Base-by-base conservation (phyloP, 2,329 filamentous ascomycete species). In the Lachnellula arida region DNA sequence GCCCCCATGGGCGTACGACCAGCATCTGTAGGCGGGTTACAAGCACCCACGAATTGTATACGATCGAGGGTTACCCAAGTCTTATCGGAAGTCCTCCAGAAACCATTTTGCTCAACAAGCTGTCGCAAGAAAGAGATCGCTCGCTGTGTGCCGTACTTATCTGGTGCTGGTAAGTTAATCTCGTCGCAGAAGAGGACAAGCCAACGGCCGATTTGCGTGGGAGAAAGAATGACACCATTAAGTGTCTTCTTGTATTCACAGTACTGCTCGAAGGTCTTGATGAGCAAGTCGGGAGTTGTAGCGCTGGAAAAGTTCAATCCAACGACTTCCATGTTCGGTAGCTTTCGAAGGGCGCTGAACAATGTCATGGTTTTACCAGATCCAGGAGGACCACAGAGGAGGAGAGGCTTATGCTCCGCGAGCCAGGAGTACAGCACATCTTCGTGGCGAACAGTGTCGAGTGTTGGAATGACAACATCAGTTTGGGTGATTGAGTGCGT, bases 361-460 rank as follows among this genome's bases (percentile, higher is more conserved):
- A 99, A 78, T 11, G 94, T 99, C 94, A 99, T 99, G 4, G 94
- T 99, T 78, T 99, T 99, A 79, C 94, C 94, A 51, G 94, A 99
- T 76, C 94, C 94, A 56, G 94, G 94, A 70, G 94, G 95, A 72
- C 94, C 95, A 71, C 94, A 99, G 15, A 99, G 87, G 51, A 99
- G 78, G 17, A 99, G 79, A 12, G 95, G 94, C 76, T 99, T 99
- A 72, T 99, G 94, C 72, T 99, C 94, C 15, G 95, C 94, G 46
- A 99, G 84, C 94, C 94, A 99, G 3, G 95, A 99, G 77, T 99
- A 99, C 15, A 99, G 80, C n/a, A 99, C 90, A 73, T 97, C 94
- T 72, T 99, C 94, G 66, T 99, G 94, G 32, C 94, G 90, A 46
- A 99, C 88, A 28, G 95, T 99, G 71, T 99, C 94, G 49, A 99